A percentile compares a stretch with the other conserved stretches of the same genome.
Evolutionary conservation across 2,329 filamentous ascomycete species (phyloP).

Genomic region (Fusarium gaditjirri): DNA sequence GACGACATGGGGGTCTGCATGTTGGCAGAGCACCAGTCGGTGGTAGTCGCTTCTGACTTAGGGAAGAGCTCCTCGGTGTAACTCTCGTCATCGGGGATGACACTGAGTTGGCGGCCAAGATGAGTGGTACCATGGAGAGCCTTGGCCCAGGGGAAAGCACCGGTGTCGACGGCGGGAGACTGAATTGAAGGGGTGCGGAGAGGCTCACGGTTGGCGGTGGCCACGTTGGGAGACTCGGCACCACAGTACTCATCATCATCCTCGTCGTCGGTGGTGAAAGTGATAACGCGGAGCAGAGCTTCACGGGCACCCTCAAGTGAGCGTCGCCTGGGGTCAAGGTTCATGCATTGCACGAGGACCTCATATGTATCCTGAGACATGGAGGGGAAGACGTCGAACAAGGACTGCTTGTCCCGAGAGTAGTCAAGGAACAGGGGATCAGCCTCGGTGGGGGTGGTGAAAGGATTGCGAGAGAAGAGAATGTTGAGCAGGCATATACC

Average conservation of each 20-base stretch:
- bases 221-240: constrained; percentile 78
- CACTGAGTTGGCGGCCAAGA: constrained; percentile 85
- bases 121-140: constrained; percentile 81
- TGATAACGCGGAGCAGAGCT: constrained; percentile 81
- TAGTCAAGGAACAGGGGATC: constrained; percentile 95
- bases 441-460: constrained; percentile 88
- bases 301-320: constrained; percentile 82
- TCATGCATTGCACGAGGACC: constrained; percentile 90
- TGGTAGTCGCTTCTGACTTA: constrained; percentile 74
- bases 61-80: constrained; percentile 89
- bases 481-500: constrained; percentile 97
- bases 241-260: constrained; percentile 92
- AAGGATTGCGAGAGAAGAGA: constrained; percentile 95
- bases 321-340: constrained; percentile 88
- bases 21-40: constrained; percentile 83
- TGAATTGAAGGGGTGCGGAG: constrained; percentile 95
- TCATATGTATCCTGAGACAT: constrained; percentile 99
- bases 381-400: constrained; percentile 97
- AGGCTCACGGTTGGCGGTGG: constrained; percentile 91
- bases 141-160: constrained; percentile 95
- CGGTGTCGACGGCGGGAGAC: constrained; percentile 81
- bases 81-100: constrained; percentile 82
- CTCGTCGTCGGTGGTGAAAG: constrained; percentile 95
- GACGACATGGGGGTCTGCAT: constrained; percentile 83
- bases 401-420: constrained; percentile 89